Base-by-base conservation (phyloP, 441 rosid genomes). In the Iberis amara region DNA sequence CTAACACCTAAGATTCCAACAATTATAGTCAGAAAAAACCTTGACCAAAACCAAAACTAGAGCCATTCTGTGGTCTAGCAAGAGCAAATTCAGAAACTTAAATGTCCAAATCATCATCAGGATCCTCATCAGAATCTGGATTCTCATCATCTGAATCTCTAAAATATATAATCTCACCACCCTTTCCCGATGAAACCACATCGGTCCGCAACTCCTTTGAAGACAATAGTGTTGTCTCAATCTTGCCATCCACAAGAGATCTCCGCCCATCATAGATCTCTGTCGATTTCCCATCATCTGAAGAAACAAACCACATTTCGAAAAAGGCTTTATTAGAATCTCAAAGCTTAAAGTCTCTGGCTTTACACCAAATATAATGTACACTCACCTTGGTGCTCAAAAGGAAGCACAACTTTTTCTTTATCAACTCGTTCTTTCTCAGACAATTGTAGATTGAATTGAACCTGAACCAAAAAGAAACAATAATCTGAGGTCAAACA, bases 81-180 rank as follows among this genome's bases (percentile, higher is more conserved):
- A 37, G 18, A 27, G 3, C 9, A 33, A 14, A 3, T 28, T 7
- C 2, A 28, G 32, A 28, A 28, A 31, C 9, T 31, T 39, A 92
- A 46, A 89, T 86, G 64, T 89, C 98, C 64, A 89, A 59, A 78
- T 92, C 98, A 77, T 86, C 96, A 58, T 89, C 97, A 14, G 97
- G 96, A 62, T 92, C 96, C 65, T 92, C 99, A 37, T 89, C 99
- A 7, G 99, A 92, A 76, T 92, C 96, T 9, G 96, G 92, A 72
- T 68, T 73, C 74, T 92, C 99, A 72, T 89, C 99, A 52, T 92
- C 97, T 5, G 99, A 92, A 69, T 92, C 97, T 52, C 95, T 80
- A 46, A 73, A 81, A 73, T 89, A 92, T 68, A 86, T 81, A 55
- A 84, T 89, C 76, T 92, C 88, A 3, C 71, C 71, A 32, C 86